Evolutionary conservation across 192 early-diverging fungal species (phyloP).

Genomic region (Backusella mclennaniae): DNA sequence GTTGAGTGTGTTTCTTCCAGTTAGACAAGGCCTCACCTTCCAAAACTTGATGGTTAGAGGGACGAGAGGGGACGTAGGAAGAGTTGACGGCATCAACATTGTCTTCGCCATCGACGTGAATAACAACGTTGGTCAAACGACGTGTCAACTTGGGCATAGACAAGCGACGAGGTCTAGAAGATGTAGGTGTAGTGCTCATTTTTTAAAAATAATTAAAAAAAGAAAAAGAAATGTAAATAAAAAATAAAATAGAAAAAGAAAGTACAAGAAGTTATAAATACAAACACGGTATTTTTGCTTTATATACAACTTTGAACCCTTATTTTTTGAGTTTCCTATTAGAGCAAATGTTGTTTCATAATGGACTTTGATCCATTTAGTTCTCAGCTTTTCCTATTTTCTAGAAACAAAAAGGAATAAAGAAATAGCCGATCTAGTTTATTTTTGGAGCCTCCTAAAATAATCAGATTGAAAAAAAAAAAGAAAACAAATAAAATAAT

Average conservation of each 20-base stretch:
- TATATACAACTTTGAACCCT: not conserved
- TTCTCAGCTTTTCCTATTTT: slow-evolving; percentile 5
- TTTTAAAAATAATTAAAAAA: not conserved
- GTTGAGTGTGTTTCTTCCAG: not conserved
- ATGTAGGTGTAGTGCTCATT: not conserved
- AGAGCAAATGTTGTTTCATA: not conserved
- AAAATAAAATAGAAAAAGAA: slow-evolving; percentile 1
- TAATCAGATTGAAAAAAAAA: not conserved
- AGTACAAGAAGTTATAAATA: not conserved
- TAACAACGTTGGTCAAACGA: slow-evolving; percentile 12
- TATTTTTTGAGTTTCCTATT: not conserved
- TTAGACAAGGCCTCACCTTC: not conserved
- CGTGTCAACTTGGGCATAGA: slow-evolving; percentile 17
- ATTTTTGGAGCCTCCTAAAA: not conserved
- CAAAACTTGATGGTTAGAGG: not conserved
- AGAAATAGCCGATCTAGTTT: not conserved
- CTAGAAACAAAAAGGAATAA: not conserved
- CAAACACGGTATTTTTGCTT: not conserved
- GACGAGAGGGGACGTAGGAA: not conserved
- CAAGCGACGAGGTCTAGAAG: not conserved
- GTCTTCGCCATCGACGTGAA: not conserved
- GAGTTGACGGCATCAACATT: slow-evolving; percentile 4
- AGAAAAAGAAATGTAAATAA: not conserved
- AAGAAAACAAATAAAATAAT: not conserved
- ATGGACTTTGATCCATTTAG: not conserved